phyloP scores from a whole-genome alignment of 169 alveolate species.

The Fabrea salina region DNA sequence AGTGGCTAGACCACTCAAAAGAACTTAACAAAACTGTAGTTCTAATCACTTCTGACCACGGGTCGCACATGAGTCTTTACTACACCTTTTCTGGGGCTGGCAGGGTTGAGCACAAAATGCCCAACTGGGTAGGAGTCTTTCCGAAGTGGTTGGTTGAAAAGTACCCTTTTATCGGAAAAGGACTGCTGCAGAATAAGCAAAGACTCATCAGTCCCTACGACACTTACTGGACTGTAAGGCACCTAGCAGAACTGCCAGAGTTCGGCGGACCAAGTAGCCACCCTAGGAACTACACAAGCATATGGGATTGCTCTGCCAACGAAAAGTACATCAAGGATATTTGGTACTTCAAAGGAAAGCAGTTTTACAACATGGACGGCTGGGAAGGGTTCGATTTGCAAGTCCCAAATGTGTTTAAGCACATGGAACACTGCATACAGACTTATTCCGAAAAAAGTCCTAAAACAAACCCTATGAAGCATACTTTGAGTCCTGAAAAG shows the following conservation, averaged over 20 bases:
- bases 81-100: conserved; percentile 14
- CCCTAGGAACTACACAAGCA: background rate
- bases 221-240: conserved; percentile 15
- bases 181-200: background rate
- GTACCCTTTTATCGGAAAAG: background rate
- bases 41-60: conserved; percentile 60
- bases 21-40: conserved; percentile 48
- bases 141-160: conserved; percentile 16
- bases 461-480: background rate
- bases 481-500: background rate
- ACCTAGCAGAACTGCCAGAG: background rate
- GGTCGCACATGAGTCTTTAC: conserved; percentile 48
- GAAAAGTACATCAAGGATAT: conserved; percentile 2
- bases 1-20: conserved; percentile 10
- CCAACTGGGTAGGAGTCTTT: background rate
- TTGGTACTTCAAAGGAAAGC: background rate
- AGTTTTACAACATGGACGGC: background rate
- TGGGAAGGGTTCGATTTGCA: background rate
- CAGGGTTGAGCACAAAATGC: conserved; percentile 17
- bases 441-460: background rate
- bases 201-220: conserved; percentile 3
- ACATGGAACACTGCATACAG: background rate
- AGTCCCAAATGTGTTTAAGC: background rate
- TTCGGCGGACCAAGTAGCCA: conserved; percentile 35
- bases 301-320: conserved; percentile 22